Evolutionary conservation across 2,329 filamentous ascomycete genomes (phyloP).

Genomic region (Trichoderma breve): DNA sequence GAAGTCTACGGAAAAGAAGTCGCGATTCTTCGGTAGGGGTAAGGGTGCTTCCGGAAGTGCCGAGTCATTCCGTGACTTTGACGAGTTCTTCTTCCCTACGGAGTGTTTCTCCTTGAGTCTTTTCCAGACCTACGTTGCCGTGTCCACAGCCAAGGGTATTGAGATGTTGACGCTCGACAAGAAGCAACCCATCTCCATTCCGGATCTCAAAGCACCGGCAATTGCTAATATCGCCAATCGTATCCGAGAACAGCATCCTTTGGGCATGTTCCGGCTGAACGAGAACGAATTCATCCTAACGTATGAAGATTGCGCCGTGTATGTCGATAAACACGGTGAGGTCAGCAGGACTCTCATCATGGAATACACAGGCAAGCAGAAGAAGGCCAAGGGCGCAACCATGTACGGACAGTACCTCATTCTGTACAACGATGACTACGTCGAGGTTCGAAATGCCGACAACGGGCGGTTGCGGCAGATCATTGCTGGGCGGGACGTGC

Average conservation of each 20-base stretch:
- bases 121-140: conserved; percentile 90
- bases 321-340: conserved; percentile 97
- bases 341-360: conserved; percentile 92
- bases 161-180: conserved; percentile 97
- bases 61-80: conserved; percentile 96
- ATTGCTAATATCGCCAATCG: conserved; percentile 83
- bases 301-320: conserved; percentile 95
- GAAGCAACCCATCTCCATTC: conserved; percentile 92
- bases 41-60: conserved; percentile 66
- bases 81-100: conserved; percentile 96
- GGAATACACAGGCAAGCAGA: conserved; percentile 92
- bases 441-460: conserved; percentile 94
- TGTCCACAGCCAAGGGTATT: conserved; percentile 87
- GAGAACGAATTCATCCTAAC: conserved; percentile 90
- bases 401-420: conserved; percentile 90
- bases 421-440: conserved; percentile 93
- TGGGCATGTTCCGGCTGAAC: conserved; percentile 95
- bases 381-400: conserved; percentile 76
- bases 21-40: conserved; percentile 62
- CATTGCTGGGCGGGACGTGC: conserved; percentile 86
- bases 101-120: conserved; percentile 95
- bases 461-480: conserved; percentile 93
- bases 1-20: conserved; percentile 82
- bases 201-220: conserved; percentile 74
- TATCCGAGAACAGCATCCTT: conserved; percentile 76